Evolutionary conservation across 495 filamentous ascomycete species (phyloP).

Genomic region (Achaetomiella virescens): DNA sequence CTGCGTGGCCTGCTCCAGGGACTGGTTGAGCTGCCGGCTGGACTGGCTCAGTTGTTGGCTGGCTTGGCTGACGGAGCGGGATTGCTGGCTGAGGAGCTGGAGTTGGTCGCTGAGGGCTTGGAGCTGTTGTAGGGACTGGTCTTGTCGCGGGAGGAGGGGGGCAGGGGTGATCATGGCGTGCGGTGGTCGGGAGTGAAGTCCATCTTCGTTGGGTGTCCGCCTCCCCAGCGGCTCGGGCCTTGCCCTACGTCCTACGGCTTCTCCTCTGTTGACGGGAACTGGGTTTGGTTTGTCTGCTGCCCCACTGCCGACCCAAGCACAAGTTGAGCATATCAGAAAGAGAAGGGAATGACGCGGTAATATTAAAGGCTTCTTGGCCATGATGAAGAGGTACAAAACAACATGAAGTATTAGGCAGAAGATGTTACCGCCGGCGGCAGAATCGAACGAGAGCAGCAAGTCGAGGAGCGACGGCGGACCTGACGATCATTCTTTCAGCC

Average conservation of each 20-base stretch:
- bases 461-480: slow-evolving; percentile 13
- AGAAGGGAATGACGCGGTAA: slow-evolving; percentile 13
- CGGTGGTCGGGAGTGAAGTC: background rate
- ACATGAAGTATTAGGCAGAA: slow-evolving; percentile 1
- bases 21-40: slow-evolving; percentile 33
- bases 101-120: slow-evolving; percentile 36
- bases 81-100: slow-evolving; percentile 22
- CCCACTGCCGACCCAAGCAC: slow-evolving; percentile 15
- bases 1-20: slow-evolving; percentile 23
- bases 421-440: slow-evolving; percentile 26
- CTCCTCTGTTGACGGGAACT: background rate
- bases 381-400: slow-evolving; percentile 4
- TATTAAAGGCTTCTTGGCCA: slow-evolving; percentile 12
- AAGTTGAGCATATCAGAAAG: slow-evolving; percentile 21
- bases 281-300: background rate
- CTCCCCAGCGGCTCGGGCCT: slow-evolving; percentile 2
- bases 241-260: background rate
- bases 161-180: slow-evolving; percentile 19
- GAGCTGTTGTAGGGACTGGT: slow-evolving; percentile 38
- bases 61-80: slow-evolving; percentile 31
- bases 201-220: background rate
- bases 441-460: slow-evolving; percentile 17
- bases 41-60: slow-evolving; percentile 35
- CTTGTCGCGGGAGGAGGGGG: slow-evolving; percentile 26
- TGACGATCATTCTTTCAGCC: slow-evolving; percentile 31